Conservation (phyloP, 305 asterid genomes). For the Fraxinus sp. region DNA sequence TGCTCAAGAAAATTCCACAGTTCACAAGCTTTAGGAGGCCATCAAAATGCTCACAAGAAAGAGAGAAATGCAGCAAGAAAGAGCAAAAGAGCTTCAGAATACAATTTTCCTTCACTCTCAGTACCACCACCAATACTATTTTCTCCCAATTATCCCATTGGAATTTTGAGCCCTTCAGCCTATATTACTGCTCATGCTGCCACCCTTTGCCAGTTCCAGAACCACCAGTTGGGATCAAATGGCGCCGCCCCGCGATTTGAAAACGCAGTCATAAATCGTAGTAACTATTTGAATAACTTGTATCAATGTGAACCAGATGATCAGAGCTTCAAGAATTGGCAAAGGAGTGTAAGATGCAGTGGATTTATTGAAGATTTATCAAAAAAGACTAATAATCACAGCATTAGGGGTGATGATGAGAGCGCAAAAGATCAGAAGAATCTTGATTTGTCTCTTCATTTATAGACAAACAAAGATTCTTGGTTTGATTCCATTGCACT, state of each 20-base stretch:
- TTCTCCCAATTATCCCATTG: constrained; percentile 25
- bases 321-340: constrained; percentile 24
- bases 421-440: constrained; percentile 23
- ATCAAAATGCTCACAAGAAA: constrained; percentile 68
- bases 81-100: constrained; percentile 24
- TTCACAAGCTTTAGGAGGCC: constrained; percentile 69
- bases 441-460: constrained; percentile 43
- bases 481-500: neutral
- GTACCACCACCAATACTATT: constrained; percentile 20
- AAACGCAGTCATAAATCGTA: neutral
- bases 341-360: constrained; percentile 13
- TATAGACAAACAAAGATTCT: neutral
- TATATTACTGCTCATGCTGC: constrained; percentile 33
- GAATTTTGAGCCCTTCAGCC: constrained; percentile 29
- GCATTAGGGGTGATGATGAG: neutral
- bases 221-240: constrained; percentile 14
- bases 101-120: constrained; percentile 10
- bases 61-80: constrained; percentile 52
- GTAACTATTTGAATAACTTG: constrained; percentile 3
- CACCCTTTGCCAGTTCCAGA: constrained; percentile 21
- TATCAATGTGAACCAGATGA: constrained; percentile 17
- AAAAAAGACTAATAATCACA: neutral
- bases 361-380: constrained; percentile 1
- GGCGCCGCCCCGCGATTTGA: constrained; percentile 29
- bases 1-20: constrained; percentile 54